phyloP scores from a whole-genome alignment of 305 asterid genomes.

The Fraxinus xanthoxyloides region DNA sequence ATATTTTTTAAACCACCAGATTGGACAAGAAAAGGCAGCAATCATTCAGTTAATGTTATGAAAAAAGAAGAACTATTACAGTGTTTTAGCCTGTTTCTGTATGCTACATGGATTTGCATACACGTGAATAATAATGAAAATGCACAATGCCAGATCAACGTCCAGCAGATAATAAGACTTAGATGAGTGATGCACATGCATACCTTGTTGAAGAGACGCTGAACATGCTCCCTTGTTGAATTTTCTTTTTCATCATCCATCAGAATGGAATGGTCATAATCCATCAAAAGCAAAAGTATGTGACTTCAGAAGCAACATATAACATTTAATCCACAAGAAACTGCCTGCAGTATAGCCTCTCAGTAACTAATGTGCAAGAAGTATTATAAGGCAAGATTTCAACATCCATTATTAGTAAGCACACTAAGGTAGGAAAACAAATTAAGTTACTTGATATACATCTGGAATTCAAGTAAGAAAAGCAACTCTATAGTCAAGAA shows the following conservation, averaged over 20 bases:
- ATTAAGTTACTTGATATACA: background rate
- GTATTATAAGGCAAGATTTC: background rate
- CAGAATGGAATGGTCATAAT: constrained; percentile 60
- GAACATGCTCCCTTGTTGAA: constrained; percentile 62
- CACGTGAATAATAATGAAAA: background rate
- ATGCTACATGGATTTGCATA: background rate
- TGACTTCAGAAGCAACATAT: constrained; percentile 19
- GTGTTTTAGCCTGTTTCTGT: background rate
- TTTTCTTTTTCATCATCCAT: constrained; percentile 65
- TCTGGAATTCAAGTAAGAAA: background rate
- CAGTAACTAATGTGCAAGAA: background rate
- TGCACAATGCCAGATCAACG: background rate
- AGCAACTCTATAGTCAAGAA: background rate
- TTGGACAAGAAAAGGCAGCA: background rate
- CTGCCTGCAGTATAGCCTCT: constrained; percentile 21
- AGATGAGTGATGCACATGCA: background rate
- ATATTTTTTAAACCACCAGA: constrained; percentile 5
- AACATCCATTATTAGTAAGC: background rate
- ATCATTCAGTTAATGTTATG: background rate
- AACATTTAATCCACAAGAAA: constrained; percentile 30
- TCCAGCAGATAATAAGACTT: background rate
- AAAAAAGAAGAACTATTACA: background rate
- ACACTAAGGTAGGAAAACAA: background rate
- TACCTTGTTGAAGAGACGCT: constrained; percentile 80
- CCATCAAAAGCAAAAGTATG: constrained; percentile 42